Conservation (phyloP, 306 rosid genomes). For the Rosa lucieae region DNA sequence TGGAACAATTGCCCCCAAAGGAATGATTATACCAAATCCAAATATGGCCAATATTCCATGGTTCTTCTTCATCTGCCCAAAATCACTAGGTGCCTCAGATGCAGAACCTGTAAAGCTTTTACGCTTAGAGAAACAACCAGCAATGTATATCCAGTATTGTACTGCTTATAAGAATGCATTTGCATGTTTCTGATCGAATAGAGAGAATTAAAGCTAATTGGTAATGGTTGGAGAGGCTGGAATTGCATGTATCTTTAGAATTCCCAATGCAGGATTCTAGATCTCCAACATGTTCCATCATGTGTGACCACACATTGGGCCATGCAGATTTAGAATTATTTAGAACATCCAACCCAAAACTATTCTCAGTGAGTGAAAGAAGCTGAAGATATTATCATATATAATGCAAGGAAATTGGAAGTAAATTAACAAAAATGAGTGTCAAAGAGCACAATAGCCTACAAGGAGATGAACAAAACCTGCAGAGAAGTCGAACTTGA, state of each 20-base stretch:
- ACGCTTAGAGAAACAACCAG: neutral
- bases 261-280: neutral
- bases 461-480: conserved; percentile 38
- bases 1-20: conserved; percentile 83
- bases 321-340: neutral
- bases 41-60: conserved; percentile 85
- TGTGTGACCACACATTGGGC: neutral
- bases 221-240: neutral
- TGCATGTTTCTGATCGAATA: neutral
- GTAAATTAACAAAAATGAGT: neutral
- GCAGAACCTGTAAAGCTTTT: conserved; percentile 43
- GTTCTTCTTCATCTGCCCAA: conserved; percentile 65
- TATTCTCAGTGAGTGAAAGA: neutral
- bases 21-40: conserved; percentile 93
- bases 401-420: neutral
- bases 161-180: neutral
- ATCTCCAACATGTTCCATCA: neutral
- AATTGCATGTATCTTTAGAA: too few species aligned
- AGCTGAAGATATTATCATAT: neutral
- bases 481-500: conserved; percentile 76
- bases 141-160: neutral
- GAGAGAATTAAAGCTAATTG: neutral
- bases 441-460: neutral
- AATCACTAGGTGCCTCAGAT: conserved; percentile 37
- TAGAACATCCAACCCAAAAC: neutral